phyloP scores from a whole-genome alignment of 768 basidiomycete genomes.

The Fomitopsis pulvina region DNA sequence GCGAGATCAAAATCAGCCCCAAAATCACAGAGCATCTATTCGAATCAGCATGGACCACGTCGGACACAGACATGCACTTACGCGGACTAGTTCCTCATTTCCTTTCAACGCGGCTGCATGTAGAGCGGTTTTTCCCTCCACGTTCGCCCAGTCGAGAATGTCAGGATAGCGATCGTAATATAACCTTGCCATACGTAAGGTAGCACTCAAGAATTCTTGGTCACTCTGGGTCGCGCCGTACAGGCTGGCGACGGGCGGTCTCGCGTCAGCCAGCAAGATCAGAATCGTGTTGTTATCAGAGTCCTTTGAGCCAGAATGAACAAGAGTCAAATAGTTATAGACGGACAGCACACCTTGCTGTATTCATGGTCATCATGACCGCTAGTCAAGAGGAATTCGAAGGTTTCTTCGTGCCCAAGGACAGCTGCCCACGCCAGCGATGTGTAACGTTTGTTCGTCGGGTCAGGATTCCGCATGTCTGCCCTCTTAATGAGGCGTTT shows the following conservation, averaged over 20 bases:
- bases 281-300: conserved; percentile 90
- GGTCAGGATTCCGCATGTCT: conserved; percentile 89
- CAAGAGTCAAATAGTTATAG: background rate
- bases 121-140: conserved; percentile 83
- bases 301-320: conserved; percentile 46
- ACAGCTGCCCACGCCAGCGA: conserved; percentile 90
- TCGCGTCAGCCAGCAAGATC: conserved; percentile 85
- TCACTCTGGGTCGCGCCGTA: conserved; percentile 42
- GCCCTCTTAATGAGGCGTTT: conserved; percentile 79
- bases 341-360: conserved; percentile 58
- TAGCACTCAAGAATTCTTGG: conserved; percentile 62
- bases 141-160: conserved; percentile 89
- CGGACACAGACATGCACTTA: conserved; percentile 32
- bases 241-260: conserved; percentile 40
- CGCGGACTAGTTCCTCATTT: conserved; percentile 83
- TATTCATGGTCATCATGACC: conserved; percentile 94
- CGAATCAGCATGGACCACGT: conserved; percentile 12
- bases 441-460: conserved; percentile 67
- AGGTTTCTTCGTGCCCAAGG: conserved; percentile 85
- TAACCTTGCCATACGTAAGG: conserved; percentile 78
- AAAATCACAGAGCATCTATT: conserved; percentile 78
- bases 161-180: conserved; percentile 85
- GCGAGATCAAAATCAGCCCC: conserved; percentile 87
- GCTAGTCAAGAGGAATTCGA: conserved; percentile 78
- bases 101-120: conserved; percentile 86